Evolutionary conservation across 1,284 basidiomycete species (phyloP).

Genomic region (Pseudozyma thailandica): DNA sequence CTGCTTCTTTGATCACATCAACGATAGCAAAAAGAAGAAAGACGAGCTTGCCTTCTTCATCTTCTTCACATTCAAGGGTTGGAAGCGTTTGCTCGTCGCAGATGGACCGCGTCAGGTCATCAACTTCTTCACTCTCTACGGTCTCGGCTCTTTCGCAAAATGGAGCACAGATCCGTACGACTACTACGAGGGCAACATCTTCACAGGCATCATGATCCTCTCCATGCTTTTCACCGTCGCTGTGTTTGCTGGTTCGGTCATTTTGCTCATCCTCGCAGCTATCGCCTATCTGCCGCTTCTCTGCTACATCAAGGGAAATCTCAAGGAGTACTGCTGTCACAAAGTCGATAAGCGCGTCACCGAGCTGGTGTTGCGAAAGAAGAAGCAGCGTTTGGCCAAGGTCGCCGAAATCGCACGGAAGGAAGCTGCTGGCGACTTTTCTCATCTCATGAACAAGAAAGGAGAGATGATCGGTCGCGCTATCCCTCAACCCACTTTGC

Average conservation of each 20-base stretch:
- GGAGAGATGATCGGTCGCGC: constrained; percentile 83
- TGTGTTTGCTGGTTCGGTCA: constrained; percentile 84
- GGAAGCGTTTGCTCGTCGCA: constrained; percentile 92
- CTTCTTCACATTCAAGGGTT: constrained; percentile 98
- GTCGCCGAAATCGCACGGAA: constrained; percentile 86
- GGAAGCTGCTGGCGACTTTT: constrained; percentile 87
- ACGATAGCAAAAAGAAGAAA: constrained; percentile 91
- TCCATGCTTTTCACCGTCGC: constrained; percentile 90
- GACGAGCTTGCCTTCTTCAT: constrained; percentile 99
- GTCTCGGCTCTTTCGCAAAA: constrained; percentile 83
- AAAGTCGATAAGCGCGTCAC: constrained; percentile 97
- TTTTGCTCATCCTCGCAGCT: constrained; percentile 83
- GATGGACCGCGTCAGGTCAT: constrained; percentile 98
- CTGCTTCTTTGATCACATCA: constrained; percentile 97
- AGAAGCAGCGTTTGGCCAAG: constrained; percentile 84
- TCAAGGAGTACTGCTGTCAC: constrained; percentile 97
- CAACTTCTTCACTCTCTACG: constrained; percentile 92
- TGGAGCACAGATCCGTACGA: constrained; percentile 76
- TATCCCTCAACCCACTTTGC: constrained; percentile 93
- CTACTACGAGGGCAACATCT: constrained; percentile 72
- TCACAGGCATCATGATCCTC: constrained; percentile 84
- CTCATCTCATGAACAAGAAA: constrained; percentile 91
- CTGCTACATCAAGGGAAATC: constrained; percentile 92
- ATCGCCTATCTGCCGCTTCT: constrained; percentile 90
- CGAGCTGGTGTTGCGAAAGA: constrained; percentile 89